Percentiles rank a stretch among this genome's conserved stretches.
Conservation (phyloP, 2,329 filamentous ascomycete species). For the Ophiocordyceps camponoti-floridani region DNA sequence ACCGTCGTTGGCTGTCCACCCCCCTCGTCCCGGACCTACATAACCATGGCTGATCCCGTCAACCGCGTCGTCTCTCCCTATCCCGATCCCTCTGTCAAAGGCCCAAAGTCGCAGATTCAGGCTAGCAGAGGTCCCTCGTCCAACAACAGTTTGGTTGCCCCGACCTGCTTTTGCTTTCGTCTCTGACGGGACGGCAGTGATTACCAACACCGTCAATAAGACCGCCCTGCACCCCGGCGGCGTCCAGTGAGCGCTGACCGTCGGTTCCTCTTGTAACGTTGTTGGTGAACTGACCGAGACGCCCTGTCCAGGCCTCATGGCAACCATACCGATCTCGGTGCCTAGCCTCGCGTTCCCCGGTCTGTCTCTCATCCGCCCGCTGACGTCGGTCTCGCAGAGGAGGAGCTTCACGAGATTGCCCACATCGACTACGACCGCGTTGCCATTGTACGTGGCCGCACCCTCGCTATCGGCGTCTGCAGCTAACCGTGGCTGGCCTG, state of each 20-base stretch:
- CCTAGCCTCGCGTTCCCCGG: constrained; percentile 4
- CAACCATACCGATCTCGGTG: constrained; percentile 84
- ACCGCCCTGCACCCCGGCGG: constrained; percentile 80
- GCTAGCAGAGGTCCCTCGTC: constrained; percentile 18
- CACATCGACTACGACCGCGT: constrained; percentile 99
- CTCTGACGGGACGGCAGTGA: constrained; percentile 20
- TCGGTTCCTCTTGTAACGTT: not conserved
- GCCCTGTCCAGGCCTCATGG: constrained; percentile 44
- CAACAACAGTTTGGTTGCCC: constrained; percentile 22
- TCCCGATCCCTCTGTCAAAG: constrained; percentile 19
- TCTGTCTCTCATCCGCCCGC: constrained; percentile 4
- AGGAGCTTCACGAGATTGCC: constrained; percentile 91
- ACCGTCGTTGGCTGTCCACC: not conserved
- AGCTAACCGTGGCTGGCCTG: constrained; percentile 7
- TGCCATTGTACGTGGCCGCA: constrained; percentile 56
- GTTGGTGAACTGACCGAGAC: constrained; percentile 9
- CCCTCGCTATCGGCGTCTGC: too few relatives aligned
- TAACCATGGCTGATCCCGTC: constrained; percentile 22
- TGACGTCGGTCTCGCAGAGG: constrained; percentile 33
- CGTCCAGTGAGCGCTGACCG: constrained; percentile 75
- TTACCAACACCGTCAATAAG: constrained; percentile 59
- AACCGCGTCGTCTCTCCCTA: constrained; percentile 19
- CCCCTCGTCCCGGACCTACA: constrained; percentile 12
- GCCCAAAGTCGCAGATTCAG: constrained; percentile 20
- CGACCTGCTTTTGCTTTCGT: not conserved